Percentiles rank a stretch among this genome's conserved stretches.
Conservation (phyloP, 352 stramenopile genomes). For the Globisporangium uncinulatum region DNA sequence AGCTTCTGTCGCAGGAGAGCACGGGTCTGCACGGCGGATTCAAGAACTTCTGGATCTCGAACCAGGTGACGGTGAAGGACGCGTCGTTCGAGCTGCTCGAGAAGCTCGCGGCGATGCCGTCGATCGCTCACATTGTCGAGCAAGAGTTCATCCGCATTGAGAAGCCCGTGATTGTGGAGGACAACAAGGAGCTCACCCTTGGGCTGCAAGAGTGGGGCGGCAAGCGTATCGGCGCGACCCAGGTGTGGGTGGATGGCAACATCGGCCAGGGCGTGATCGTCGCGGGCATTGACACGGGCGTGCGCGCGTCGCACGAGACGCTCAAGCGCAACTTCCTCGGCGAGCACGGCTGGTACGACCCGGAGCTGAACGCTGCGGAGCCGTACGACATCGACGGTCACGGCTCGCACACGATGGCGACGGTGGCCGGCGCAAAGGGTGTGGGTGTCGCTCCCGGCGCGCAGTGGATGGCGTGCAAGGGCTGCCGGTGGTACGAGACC, state of each 20-base stretch:
- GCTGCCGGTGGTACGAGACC: slow-evolving; percentile 24
- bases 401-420: slow-evolving; percentile 13
- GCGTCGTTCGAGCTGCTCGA: slow-evolving; percentile 14
- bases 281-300: slow-evolving; percentile 18
- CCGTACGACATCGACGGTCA: too few relatives aligned
- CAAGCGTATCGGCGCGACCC: slow-evolving; percentile 9
- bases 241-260: slow-evolving; percentile 13
- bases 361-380: slow-evolving; percentile 2
- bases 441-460: slow-evolving; percentile 14
- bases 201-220: slow-evolving; percentile 12
- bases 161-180: not conserved
- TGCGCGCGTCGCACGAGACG: slow-evolving; percentile 14
- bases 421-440: slow-evolving; percentile 7
- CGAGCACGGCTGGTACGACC: slow-evolving; percentile 16
- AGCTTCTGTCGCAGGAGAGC: slow-evolving; percentile 3
- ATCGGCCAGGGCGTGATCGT: slow-evolving; percentile 14
- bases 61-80: slow-evolving; percentile 13
- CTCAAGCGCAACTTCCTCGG: slow-evolving; percentile 17
- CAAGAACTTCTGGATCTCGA: slow-evolving; percentile 25
- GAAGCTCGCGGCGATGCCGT: slow-evolving; percentile 11
- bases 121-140: slow-evolving; percentile 8
- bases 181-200: slow-evolving; percentile 2
- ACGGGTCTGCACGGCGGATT: slow-evolving; percentile 1
- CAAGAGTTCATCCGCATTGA: slow-evolving; percentile 1
- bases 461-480: slow-evolving; percentile 19